Evolutionary conservation across 148 eudicot genomes (phyloP).

Genomic region (Fagopyrum tataricum): DNA sequence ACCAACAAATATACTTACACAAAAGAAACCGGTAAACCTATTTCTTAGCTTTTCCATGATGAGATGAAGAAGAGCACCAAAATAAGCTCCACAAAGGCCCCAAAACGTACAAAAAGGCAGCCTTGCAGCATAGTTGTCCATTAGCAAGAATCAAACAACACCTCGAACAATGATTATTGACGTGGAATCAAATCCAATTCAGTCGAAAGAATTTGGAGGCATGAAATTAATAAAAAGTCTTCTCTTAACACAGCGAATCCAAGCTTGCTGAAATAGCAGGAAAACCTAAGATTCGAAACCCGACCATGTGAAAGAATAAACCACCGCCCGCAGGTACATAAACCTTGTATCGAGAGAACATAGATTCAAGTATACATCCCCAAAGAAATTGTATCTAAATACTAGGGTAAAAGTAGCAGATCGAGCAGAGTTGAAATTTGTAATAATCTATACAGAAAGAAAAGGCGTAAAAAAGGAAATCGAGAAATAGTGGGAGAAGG

Average conservation of each 20-base stretch:
- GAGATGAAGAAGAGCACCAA: constrained; percentile 29
- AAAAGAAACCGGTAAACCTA: constrained; percentile 30
- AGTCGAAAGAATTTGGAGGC: constrained; percentile 11
- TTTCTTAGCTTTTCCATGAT: constrained; percentile 42
- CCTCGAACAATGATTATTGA: constrained; percentile 15
- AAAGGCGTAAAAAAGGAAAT: background rate
- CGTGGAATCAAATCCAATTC: constrained; percentile 5
- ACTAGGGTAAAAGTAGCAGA: background rate
- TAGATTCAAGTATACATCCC: background rate
- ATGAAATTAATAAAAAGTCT: background rate
- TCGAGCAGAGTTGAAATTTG: background rate
- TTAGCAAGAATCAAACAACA: constrained; percentile 37
- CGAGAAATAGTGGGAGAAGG: background rate
- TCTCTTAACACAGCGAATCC: background rate
- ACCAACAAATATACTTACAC: constrained; percentile 36
- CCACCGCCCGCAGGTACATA: too few species aligned
- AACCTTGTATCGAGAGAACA: too few species aligned
- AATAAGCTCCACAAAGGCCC: constrained; percentile 23
- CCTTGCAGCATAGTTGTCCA: constrained; percentile 27
- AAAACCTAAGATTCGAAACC: constrained; percentile 52
- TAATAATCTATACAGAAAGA: background rate
- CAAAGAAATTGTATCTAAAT: background rate
- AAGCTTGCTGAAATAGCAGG: constrained; percentile 43
- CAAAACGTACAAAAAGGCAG: constrained; percentile 30
- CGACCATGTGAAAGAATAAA: background rate